A percentile compares a stretch with the other conserved stretches of the same genome.
phyloP scores from a whole-genome alignment of 2,329 filamentous ascomycete genomes.

The Chaetomiaceae sp. region DNA sequence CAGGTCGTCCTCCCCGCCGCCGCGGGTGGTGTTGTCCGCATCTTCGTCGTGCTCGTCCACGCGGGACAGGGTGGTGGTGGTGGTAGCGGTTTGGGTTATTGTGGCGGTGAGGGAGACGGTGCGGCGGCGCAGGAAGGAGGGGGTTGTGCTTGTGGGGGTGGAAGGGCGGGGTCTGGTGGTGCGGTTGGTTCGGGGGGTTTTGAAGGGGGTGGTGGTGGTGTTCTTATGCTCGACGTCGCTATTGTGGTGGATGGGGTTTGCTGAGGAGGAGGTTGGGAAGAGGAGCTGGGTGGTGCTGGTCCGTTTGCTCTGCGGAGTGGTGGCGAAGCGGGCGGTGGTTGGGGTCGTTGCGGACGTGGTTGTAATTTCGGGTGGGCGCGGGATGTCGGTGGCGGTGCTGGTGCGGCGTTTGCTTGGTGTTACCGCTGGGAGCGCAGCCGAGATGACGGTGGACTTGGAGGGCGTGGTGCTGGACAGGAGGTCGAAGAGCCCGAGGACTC shows the following conservation, averaged over 20 bases:
- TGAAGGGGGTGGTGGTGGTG: background rate
- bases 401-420: slow-evolving; percentile 17
- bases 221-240: slow-evolving; percentile 41
- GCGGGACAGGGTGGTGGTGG: slow-evolving; percentile 38
- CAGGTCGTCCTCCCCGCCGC: slow-evolving; percentile 26
- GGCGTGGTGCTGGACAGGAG: slow-evolving; percentile 53
- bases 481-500: slow-evolving; percentile 73
- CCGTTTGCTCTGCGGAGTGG: slow-evolving; percentile 11
- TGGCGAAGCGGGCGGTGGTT: slow-evolving; percentile 12
- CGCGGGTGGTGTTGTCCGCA: slow-evolving; percentile 34
- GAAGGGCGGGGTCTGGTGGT: background rate
- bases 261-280: slow-evolving; percentile 4
- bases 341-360: slow-evolving; percentile 6
- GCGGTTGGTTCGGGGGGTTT: slow-evolving; percentile 35
- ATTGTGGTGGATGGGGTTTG: slow-evolving; percentile 49
- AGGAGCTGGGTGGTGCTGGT: background rate
- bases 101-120: slow-evolving; percentile 6
- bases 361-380: background rate
- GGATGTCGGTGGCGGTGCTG: background rate
- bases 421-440: background rate
- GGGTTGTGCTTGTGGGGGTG: slow-evolving; percentile 38
- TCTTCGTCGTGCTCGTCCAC: slow-evolving; percentile 40
- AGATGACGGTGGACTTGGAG: slow-evolving; percentile 39
- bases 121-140: slow-evolving; percentile 27
- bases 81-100: slow-evolving; percentile 29